Conservation (phyloP, 306 rosid species). For the Lathyrus tuberosus region DNA sequence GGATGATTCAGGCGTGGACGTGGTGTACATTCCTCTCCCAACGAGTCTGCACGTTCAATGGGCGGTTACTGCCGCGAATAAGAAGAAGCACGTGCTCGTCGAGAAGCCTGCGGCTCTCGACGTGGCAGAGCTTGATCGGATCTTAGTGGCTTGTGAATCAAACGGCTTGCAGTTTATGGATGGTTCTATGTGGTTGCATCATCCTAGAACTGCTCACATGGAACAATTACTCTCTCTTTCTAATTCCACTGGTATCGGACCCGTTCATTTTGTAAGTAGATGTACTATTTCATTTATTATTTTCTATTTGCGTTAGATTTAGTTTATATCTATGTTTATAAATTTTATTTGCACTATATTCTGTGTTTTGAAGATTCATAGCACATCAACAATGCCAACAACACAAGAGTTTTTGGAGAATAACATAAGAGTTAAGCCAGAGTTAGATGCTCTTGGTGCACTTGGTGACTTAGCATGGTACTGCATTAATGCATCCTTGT, state of each 20-base stretch:
- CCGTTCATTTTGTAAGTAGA: conserved; percentile 50
- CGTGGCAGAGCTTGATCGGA: conserved; percentile 61
- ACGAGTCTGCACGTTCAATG: conserved; percentile 68
- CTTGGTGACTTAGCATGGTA: conserved; percentile 81
- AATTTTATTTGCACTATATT: background rate
- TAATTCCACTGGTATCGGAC: conserved; percentile 44
- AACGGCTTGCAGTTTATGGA: conserved; percentile 88
- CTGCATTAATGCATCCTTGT: conserved; percentile 72
- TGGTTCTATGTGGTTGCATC: conserved; percentile 86
- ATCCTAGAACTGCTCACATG: conserved; percentile 71
- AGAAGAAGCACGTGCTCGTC: conserved; percentile 75
- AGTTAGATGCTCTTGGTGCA: conserved; percentile 72
- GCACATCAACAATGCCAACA: conserved; percentile 59
- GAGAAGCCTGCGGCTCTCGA: conserved; percentile 78
- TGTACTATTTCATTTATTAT: background rate
- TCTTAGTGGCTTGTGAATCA: conserved; percentile 62
- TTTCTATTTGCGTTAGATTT: background rate
- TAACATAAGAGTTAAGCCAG: conserved; percentile 68
- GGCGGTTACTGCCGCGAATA: conserved; percentile 68
- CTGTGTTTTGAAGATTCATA: conserved; percentile 73
- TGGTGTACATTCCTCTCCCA: conserved; percentile 75
- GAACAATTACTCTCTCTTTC: conserved; percentile 52
- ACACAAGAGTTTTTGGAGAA: conserved; percentile 53
- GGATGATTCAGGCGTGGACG: conserved; percentile 72
- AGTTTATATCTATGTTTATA: background rate